Conservation (phyloP, 2,329 filamentous ascomycete genomes). For the Onygenales sp. region DNA sequence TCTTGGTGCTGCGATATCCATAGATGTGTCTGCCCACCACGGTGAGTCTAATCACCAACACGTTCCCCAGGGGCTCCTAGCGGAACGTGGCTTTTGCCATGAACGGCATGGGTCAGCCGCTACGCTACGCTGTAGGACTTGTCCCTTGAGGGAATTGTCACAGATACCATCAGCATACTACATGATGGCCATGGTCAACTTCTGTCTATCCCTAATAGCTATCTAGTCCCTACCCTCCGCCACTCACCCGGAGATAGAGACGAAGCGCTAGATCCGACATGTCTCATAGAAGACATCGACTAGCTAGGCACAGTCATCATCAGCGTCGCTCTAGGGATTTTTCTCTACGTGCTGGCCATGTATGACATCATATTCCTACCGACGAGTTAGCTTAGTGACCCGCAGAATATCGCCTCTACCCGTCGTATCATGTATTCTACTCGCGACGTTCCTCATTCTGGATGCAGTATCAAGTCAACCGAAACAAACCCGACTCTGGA, state of each 20-base stretch:
- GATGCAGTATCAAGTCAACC: conserved; percentile 19
- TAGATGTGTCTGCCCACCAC: conserved; percentile 33
- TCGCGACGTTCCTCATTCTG: conserved; percentile 16
- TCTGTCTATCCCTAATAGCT: conserved; percentile 25
- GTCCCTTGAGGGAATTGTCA: conserved; percentile 36
- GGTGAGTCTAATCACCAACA: conserved; percentile 36
- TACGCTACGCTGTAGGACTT: conserved; percentile 38
- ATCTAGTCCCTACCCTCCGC: conserved; percentile 28
- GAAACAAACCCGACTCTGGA: conserved; percentile 19
- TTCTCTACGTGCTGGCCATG: conserved; percentile 37
- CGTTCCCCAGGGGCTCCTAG: conserved; percentile 31
- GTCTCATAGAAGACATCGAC: conserved; percentile 35
- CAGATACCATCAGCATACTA: conserved; percentile 38
- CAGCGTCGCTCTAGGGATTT: conserved; percentile 35
- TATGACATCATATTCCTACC: conserved; percentile 7
- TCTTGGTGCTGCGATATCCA: conserved; percentile 32
- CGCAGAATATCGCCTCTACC: conserved; percentile 19
- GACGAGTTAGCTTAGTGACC: conserved; percentile 6
- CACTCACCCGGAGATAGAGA: conserved; percentile 11
- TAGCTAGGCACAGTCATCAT: conserved; percentile 39
- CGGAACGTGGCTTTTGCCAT: conserved; percentile 40
- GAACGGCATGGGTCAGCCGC: conserved; percentile 37
- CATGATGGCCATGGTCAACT: conserved; percentile 33
- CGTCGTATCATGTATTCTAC: conserved; percentile 17
- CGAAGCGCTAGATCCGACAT: conserved; percentile 15